phyloP scores from a whole-genome alignment of 495 filamentous ascomycete species.

The Aspergillus cavernicola region DNA sequence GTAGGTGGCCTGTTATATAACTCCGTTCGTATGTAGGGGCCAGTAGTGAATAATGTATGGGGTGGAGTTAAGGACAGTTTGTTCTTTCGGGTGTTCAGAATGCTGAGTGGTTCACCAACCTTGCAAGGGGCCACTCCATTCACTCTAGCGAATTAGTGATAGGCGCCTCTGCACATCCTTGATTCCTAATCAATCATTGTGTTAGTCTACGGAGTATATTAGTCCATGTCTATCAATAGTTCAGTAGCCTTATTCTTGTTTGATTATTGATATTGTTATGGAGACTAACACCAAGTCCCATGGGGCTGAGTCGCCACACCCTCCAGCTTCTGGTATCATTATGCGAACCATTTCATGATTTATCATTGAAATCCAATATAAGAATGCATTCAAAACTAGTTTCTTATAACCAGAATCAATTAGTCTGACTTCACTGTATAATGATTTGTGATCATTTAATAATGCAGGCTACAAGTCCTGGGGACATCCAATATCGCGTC shows the following conservation, averaged over 20 bases:
- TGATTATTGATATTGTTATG: too few species aligned
- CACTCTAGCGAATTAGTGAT: neutral
- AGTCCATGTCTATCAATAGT: too few species aligned
- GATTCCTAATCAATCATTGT: neutral
- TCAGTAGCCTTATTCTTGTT: too few species aligned
- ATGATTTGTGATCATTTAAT: too few species aligned
- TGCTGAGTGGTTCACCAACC: conserved; percentile 26
- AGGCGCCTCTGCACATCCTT: neutral
- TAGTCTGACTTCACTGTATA: too few species aligned
- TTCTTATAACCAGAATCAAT: too few species aligned
- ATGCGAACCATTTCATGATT: neutral
- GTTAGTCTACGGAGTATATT: neutral
- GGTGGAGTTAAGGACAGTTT: conserved; percentile 44
- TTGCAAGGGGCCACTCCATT: conserved; percentile 20
- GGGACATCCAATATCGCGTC: too few species aligned
- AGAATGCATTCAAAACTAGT: neutral
- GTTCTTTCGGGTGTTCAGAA: conserved; percentile 40
- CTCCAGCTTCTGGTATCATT: neutral
- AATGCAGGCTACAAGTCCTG: too few species aligned
- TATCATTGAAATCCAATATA: neutral
- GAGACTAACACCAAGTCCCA: too few species aligned
- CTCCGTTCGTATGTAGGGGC: conserved; percentile 4
- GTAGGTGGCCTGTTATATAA: conserved; percentile 24
- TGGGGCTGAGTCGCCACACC: neutral
- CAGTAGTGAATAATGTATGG: conserved; percentile 16